These are phyloP conservation scores for Cyclostephanos tholiformis DNA, from an alignment of 108 stramenopile species.

Conservation along the genomic window DNA sequence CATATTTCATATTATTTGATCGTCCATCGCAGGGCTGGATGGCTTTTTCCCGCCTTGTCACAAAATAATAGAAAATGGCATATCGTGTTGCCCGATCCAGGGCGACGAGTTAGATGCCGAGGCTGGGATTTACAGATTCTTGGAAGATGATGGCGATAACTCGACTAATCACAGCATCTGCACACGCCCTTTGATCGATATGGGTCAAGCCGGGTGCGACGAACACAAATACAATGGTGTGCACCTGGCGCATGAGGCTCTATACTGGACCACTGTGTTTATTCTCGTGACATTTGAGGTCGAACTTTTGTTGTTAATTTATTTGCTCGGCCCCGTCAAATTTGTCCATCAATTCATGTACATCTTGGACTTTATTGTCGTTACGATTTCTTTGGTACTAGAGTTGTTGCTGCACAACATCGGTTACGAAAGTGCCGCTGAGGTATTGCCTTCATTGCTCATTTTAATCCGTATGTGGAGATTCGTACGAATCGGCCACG, in stretches of 20 bases:
- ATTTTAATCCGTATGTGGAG: slow-evolving; percentile 48
- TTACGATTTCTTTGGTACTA: slow-evolving; percentile 30
- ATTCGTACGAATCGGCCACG: slow-evolving; percentile 52
- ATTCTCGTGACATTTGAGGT: slow-evolving; percentile 32
- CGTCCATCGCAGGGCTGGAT: slow-evolving; percentile 21
- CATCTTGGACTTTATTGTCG: slow-evolving; percentile 37
- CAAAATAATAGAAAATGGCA: slow-evolving; percentile 21
- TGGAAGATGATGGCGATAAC: not conserved
- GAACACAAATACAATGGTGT: slow-evolving; percentile 30
- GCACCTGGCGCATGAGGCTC: slow-evolving; percentile 21
- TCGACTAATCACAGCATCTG: not conserved
- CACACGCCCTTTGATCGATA: slow-evolving; percentile 17
- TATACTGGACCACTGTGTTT: slow-evolving; percentile 13
- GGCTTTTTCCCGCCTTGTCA: slow-evolving; percentile 23
- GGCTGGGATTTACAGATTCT: not conserved
- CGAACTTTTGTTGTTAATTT: slow-evolving; percentile 25
- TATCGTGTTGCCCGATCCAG: slow-evolving; percentile 40
- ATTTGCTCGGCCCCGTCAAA: slow-evolving; percentile 27
- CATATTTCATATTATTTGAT: not conserved
- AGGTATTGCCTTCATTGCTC: slow-evolving; percentile 25
- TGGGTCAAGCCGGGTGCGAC: slow-evolving; percentile 29
- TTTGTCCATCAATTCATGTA: slow-evolving; percentile 27
- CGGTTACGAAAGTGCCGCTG: slow-evolving; percentile 9
- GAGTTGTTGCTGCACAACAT: slow-evolving; percentile 28
- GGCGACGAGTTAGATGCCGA: not conserved